These are phyloP conservation scores for Metschnikowia hibisci DNA, from an alignment of 805 yeast genomes.

Conservation along the genomic window DNA sequence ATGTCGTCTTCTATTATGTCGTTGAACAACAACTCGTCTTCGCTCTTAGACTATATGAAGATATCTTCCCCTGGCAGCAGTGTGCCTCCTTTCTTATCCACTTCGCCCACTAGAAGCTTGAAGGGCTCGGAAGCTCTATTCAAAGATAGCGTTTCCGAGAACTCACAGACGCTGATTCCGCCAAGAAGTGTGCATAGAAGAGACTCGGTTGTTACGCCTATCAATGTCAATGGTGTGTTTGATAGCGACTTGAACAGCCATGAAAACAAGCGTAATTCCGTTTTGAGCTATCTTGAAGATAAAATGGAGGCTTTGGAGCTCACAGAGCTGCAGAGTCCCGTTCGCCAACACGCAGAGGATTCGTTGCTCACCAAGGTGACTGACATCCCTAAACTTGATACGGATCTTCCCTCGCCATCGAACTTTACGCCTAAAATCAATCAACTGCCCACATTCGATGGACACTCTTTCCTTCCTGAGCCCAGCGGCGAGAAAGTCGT, in stretches of 20 bases:
- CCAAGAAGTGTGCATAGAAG: conserved; percentile 13
- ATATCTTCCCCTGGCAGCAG: conserved; percentile 30
- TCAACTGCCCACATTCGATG: conserved; percentile 29
- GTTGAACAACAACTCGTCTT: conserved; percentile 14
- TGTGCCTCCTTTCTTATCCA: conserved; percentile 34
- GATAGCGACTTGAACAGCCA: conserved; percentile 23
- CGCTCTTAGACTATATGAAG: conserved; percentile 32
- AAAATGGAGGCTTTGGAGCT: conserved; percentile 41
- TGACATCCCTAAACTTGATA: conserved; percentile 16
- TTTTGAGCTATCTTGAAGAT: conserved; percentile 41
- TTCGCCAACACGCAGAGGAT: conserved; percentile 10
- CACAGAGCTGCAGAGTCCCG: conserved; percentile 28
- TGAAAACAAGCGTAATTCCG: conserved; percentile 36
- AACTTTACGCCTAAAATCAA: conserved; percentile 28
- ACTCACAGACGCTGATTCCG: conserved; percentile 12
- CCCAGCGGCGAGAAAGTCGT: conserved; percentile 2
- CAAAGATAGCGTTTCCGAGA: conserved; percentile 19
- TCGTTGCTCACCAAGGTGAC: conserved; percentile 4
- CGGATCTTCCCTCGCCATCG: conserved; percentile 11
- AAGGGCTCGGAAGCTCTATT: conserved; percentile 25
- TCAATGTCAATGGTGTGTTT: conserved; percentile 43
- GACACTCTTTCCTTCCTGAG: not conserved
- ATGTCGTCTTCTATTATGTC: conserved; percentile 28
- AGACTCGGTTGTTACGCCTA: conserved; percentile 40
- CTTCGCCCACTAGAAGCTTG: conserved; percentile 36